Percentiles rank a stretch among this genome's conserved stretches.
Conservation (phyloP, 73 alveolate genomes). For the Blepharisma stoltei region DNA sequence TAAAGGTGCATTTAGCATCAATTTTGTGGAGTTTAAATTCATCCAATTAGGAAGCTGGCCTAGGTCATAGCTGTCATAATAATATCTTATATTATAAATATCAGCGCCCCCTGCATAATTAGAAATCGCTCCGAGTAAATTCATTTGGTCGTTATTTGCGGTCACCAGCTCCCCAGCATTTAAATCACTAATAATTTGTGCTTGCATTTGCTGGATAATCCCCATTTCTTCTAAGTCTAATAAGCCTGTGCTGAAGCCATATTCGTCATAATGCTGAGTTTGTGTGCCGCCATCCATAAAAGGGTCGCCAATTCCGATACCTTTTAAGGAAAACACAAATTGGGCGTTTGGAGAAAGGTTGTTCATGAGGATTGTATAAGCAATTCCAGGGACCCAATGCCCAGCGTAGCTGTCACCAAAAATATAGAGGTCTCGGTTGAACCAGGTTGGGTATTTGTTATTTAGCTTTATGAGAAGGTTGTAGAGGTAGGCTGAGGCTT, state of each 20-base stretch:
- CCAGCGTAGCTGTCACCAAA: constrained; percentile 94
- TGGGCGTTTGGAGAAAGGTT: not conserved
- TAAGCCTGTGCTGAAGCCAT: not conserved
- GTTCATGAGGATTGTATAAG: constrained; percentile 41
- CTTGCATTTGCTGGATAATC: not conserved
- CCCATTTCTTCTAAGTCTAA: not conserved
- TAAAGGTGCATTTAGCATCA: constrained; percentile 40
- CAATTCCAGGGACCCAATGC: constrained; percentile 75
- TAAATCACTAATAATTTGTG: not conserved
- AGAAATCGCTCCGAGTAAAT: not conserved
- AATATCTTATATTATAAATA: constrained; percentile 4
- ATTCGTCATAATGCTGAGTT: not conserved
- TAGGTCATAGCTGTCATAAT: constrained; percentile 41
- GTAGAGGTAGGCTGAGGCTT: not conserved
- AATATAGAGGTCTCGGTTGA: constrained; percentile 58
- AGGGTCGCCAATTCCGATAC: constrained; percentile 18
- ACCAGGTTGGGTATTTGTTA: constrained; percentile 35
- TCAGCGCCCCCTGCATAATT: constrained; percentile 4
- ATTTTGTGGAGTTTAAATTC: constrained; percentile 32
- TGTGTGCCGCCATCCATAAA: not conserved
- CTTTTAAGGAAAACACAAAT: constrained; percentile 32
- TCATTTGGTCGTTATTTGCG: not conserved
- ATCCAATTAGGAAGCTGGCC: constrained; percentile 39
- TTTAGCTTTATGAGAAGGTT: constrained; percentile 50
- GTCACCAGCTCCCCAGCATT: not conserved